These are phyloP conservation scores for Ophiostoma pallidulum DNA, from an alignment of 2,329 filamentous ascomycete genomes.

Conservation along the genomic window DNA sequence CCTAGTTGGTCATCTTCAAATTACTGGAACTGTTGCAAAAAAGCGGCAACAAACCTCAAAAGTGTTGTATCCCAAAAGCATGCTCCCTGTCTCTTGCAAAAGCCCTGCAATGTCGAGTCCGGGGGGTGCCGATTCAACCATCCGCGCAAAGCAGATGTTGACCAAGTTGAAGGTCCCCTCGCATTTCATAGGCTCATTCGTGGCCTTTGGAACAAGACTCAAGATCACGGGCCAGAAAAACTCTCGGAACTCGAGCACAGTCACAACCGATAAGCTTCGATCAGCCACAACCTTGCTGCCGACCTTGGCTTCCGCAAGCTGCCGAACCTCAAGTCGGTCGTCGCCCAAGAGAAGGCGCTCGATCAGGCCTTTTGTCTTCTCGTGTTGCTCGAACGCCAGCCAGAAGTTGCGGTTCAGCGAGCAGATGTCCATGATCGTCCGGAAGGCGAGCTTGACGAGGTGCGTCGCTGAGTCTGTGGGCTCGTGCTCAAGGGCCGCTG, in stretches of 20 bases:
- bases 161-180: slow-evolving; percentile 37
- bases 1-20: too few species aligned
- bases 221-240: slow-evolving; percentile 40
- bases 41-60: slow-evolving; percentile 21
- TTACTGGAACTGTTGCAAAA: too few species aligned
- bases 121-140: slow-evolving; percentile 27
- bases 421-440: slow-evolving; percentile 32
- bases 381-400: slow-evolving; percentile 26
- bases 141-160: slow-evolving; percentile 30
- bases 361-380: slow-evolving; percentile 22
- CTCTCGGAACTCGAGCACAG: slow-evolving; percentile 30
- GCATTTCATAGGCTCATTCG: slow-evolving; percentile 26
- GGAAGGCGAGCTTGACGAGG: slow-evolving; percentile 24
- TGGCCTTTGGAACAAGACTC: slow-evolving; percentile 28
- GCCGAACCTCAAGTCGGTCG: slow-evolving; percentile 27
- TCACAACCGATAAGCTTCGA: slow-evolving; percentile 20
- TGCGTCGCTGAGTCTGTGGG: slow-evolving; percentile 10
- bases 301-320: slow-evolving; percentile 28
- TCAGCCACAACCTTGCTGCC: slow-evolving; percentile 18
- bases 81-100: slow-evolving; percentile 17
- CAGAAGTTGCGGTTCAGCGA: slow-evolving; percentile 30
- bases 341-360: slow-evolving; percentile 30
- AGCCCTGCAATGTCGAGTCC: slow-evolving; percentile 23
- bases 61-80: slow-evolving; percentile 24
- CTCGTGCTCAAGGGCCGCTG: slow-evolving; percentile 11